A percentile compares a stretch with the other conserved stretches of the same genome.
Evolutionary conservation across 106 monocot species (phyloP).

Genomic region (Alisma plantagoaquatica): DNA sequence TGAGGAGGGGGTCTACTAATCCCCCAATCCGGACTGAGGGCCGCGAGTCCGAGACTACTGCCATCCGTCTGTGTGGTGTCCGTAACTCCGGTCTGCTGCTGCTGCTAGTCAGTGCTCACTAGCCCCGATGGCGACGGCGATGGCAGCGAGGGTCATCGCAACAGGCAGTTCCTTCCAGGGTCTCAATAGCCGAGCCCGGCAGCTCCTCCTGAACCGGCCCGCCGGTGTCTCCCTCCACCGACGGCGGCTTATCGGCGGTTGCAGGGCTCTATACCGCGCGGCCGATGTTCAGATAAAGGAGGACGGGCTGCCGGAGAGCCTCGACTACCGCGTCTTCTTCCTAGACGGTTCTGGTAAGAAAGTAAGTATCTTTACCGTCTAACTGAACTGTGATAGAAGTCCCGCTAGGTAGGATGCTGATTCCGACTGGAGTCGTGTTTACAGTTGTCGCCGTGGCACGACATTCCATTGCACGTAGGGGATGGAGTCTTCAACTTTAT

Average conservation of each 20-base stretch:
- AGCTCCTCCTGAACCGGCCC: background rate
- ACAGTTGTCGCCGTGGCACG: slow-evolving; percentile 90
- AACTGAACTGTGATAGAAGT: too few species aligned
- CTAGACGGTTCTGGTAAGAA: slow-evolving; percentile 53
- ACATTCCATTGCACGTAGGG: slow-evolving; percentile 61
- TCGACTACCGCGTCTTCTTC: slow-evolving; percentile 95
- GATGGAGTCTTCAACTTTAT: slow-evolving; percentile 81
- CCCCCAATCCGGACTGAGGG: too few species aligned
- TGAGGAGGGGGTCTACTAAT: too few species aligned
- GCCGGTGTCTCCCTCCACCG: slow-evolving; percentile 9
- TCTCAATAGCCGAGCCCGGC: background rate
- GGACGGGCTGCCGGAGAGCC: slow-evolving; percentile 68
- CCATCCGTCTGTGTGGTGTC: too few species aligned
- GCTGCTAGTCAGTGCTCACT: too few species aligned
- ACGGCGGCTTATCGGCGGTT: slow-evolving; percentile 11
- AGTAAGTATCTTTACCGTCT: too few species aligned
- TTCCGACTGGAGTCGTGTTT: too few species aligned
- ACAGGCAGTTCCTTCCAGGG: slow-evolving; percentile 8
- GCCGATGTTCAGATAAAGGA: slow-evolving; percentile 39
- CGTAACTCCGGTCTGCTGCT: too few species aligned
- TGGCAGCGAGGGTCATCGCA: slow-evolving; percentile 2
- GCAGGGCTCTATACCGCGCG: slow-evolving; percentile 34
- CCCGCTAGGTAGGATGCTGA: too few species aligned
- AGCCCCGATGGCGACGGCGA: slow-evolving; percentile 1
- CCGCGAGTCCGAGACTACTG: too few species aligned